Evolutionary conservation across 345 rosid genomes (phyloP).

Genomic region (Hibiscus tridactylites): DNA sequence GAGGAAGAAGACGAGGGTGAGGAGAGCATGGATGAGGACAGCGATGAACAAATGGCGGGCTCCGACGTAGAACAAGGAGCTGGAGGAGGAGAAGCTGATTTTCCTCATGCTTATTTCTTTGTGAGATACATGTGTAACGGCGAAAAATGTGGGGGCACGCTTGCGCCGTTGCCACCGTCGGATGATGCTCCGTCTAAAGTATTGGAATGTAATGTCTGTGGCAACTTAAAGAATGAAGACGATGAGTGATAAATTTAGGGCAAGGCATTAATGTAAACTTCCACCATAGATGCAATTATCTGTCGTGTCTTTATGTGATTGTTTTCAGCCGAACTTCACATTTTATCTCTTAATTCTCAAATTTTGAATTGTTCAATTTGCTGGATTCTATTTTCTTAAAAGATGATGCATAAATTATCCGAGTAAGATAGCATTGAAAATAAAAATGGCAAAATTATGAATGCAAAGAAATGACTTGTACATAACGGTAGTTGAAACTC

Average conservation of each 20-base stretch:
- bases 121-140: conserved; percentile 59
- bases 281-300: neutral
- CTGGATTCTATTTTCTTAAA: too few species aligned
- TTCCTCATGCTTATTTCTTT: conserved; percentile 87
- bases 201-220: conserved; percentile 85
- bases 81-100: conserved; percentile 25
- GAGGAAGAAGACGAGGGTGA: conserved; percentile 17
- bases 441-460: too few species aligned
- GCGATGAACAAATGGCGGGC: conserved; percentile 26
- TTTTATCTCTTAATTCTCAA: neutral
- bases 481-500: neutral
- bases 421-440: too few species aligned
- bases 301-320: neutral
- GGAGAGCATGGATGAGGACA: conserved; percentile 36
- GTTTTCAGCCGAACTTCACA: neutral
- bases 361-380: neutral
- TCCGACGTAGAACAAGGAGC: conserved; percentile 15
- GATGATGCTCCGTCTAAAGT: conserved; percentile 25
- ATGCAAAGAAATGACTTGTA: neutral
- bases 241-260: conserved; percentile 10
- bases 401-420: too few species aligned
- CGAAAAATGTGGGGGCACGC: conserved; percentile 66
- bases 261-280: conserved; percentile 4
- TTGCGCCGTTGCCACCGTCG: conserved; percentile 63
- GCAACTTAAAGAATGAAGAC: conserved; percentile 51